A percentile compares a stretch with the other conserved stretches of the same genome.
These are phyloP conservation scores for Blastobotrys elegans DNA, from an alignment of 1,139 yeast genomes.

Conservation along the genomic window DNA sequence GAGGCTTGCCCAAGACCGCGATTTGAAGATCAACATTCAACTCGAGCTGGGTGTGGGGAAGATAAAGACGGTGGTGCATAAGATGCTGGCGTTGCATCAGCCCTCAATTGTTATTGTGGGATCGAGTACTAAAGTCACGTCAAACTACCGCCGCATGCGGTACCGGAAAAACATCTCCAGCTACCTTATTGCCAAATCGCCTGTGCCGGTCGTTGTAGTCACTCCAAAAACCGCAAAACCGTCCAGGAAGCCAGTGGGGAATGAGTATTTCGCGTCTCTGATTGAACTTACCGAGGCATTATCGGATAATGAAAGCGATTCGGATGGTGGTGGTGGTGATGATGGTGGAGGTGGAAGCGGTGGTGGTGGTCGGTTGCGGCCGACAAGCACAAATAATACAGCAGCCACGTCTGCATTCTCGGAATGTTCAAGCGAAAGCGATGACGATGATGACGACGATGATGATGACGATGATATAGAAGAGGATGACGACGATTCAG, in stretches of 20 bases:
- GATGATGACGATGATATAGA: conserved; percentile 7
- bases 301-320: background rate
- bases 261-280: conserved; percentile 7
- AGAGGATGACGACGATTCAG: conserved; percentile 8
- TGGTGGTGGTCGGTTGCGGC: background rate
- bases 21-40: conserved; percentile 22
- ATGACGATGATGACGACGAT: conserved; percentile 10
- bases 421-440: conserved; percentile 7
- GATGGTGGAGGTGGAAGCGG: background rate
- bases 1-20: conserved; percentile 17
- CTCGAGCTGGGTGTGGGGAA: conserved; percentile 29
- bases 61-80: conserved; percentile 26
- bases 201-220: conserved; percentile 29
- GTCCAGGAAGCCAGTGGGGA: background rate
- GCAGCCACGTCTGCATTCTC: conserved; percentile 1
- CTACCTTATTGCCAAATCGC: conserved; percentile 26
- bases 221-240: conserved; percentile 15
- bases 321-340: background rate
- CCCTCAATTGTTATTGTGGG: conserved; percentile 29
- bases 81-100: conserved; percentile 27
- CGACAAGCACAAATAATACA: background rate
- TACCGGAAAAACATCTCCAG: conserved; percentile 25
- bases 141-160: conserved; percentile 21
- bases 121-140: conserved; percentile 20
- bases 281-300: background rate